Evolutionary conservation across 345 rosid species (phyloP).

Genomic region (Bretschneidera sinensis): DNA sequence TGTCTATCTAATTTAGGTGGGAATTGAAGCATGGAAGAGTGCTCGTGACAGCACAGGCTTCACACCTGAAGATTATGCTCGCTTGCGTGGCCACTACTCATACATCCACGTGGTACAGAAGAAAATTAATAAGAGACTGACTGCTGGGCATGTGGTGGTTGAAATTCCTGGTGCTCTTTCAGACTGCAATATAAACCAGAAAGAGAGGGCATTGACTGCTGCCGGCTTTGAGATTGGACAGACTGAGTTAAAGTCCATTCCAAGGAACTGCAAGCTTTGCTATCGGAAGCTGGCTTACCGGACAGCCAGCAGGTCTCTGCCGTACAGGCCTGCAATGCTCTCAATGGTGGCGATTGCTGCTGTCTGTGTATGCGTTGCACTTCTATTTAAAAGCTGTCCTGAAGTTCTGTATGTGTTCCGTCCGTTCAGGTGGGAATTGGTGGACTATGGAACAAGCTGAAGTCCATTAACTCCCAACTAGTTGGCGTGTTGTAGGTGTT

Average conservation of each 20-base stretch:
- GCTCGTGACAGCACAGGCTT: slow-evolving; percentile 85
- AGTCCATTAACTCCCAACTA: slow-evolving; percentile 16
- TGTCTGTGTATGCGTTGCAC: slow-evolving; percentile 95
- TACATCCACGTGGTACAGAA: slow-evolving; percentile 89
- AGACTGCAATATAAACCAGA: slow-evolving; percentile 27
- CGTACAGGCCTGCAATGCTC: slow-evolving; percentile 93
- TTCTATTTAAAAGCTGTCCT: slow-evolving; percentile 91
- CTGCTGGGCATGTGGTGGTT: slow-evolving; percentile 54
- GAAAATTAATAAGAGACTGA: slow-evolving; percentile 54
- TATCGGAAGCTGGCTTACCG: slow-evolving; percentile 51
- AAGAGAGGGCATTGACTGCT: slow-evolving; percentile 32
- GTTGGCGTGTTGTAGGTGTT: slow-evolving; percentile 21
- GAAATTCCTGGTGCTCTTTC: slow-evolving; percentile 40
- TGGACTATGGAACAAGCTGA: slow-evolving; percentile 81
- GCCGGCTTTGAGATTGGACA: slow-evolving; percentile 58
- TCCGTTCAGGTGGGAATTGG: slow-evolving; percentile 97
- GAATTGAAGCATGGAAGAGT: slow-evolving; percentile 84
- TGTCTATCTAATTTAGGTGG: slow-evolving; percentile 47
- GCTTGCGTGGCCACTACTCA: slow-evolving; percentile 92
- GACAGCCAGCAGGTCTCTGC: slow-evolving; percentile 45
- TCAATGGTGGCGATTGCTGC: slow-evolving; percentile 98
- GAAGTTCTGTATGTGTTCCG: no score
- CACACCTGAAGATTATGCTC: slow-evolving; percentile 96
- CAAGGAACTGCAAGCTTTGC: slow-evolving; percentile 63
- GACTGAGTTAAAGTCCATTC: slow-evolving; percentile 18